Base-by-base conservation (phyloP, 805 yeast genomes). In the Sugiyamaella valdiviana region DNA sequence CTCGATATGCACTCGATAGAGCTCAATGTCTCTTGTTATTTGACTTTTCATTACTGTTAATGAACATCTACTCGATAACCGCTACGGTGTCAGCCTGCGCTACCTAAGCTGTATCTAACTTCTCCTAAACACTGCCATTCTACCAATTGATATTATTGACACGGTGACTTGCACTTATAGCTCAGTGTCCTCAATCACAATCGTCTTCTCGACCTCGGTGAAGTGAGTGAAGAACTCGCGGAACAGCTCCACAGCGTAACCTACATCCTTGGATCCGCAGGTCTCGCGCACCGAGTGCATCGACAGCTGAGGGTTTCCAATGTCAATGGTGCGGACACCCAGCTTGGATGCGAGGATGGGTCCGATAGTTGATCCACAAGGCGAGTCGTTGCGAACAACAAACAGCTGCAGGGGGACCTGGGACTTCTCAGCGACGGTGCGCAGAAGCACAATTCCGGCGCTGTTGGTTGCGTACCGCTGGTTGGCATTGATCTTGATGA, bases 291-390 rank as follows among this genome's bases (percentile, higher is more conserved):
- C 82, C 1, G 95, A 84, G 62, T 90, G 98, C 98, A 90, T 90
- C 51, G 93, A 82, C 58, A 90, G 71, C 60, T 89, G 93, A 1
- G 96, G 95, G 60, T 86, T 87, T 50, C 98, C 98, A 46, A 90
- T 67, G 66, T 90, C 98, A 52, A 90, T 67, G 2, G 96, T 86
- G 62, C 93, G 76, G 44, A 90, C 76, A 46, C 98, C 98, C 36
- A 89, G 74, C 57, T 84, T 84, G 2, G 95, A 82, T 32, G 96
- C 83, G 50, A 91, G 71, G 66, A 90, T 85, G 17, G 98, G 98
- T 1, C 98, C 99, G 60, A 91, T 91, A 1, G 99, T 91, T 1
- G 95, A 83, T 2, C 99, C 99, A 68, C 98, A 91, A 2, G 96
- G 87, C 2, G 95, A 81, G 62, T 85, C 95, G 64, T 91, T 93